These are phyloP conservation scores for Ceratocystis albifundus DNA, from an alignment of 2,329 filamentous ascomycete genomes.

Conservation along the genomic window DNA sequence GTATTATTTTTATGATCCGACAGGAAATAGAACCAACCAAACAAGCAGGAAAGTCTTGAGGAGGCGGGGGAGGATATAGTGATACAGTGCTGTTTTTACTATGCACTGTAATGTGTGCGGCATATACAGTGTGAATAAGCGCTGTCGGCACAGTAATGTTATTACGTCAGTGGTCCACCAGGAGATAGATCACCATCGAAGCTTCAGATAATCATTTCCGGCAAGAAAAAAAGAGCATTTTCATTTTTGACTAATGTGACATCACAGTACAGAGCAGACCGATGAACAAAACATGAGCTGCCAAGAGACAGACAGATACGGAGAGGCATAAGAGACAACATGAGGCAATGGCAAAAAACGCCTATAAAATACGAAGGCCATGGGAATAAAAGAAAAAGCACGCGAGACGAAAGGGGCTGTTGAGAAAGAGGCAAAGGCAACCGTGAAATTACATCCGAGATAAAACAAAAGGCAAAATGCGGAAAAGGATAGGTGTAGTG, in stretches of 20 bases:
- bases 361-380: neutral
- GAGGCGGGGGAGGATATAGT: neutral
- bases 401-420: neutral
- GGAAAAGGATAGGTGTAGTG: neutral
- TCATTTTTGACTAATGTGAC: neutral
- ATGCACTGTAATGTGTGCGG: neutral
- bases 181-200: neutral
- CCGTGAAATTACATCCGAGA: conserved; percentile 7
- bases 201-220: neutral
- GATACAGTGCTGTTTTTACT: neutral
- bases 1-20: too few relatives aligned
- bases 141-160: neutral
- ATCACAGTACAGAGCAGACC: too few relatives aligned
- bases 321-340: neutral
- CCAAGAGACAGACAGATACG: neutral
- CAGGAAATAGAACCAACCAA: too few relatives aligned
- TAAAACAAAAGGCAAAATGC: neutral
- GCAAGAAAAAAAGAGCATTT: neutral
- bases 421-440: neutral
- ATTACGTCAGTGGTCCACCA: conserved; percentile 6
- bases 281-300: neutral
- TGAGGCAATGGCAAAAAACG: neutral
- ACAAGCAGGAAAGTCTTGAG: too few relatives aligned
- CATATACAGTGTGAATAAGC: neutral
- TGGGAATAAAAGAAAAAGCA: neutral